phyloP scores from a whole-genome alignment of 2,329 filamentous ascomycete genomes.

The Ascochyta fabae region DNA sequence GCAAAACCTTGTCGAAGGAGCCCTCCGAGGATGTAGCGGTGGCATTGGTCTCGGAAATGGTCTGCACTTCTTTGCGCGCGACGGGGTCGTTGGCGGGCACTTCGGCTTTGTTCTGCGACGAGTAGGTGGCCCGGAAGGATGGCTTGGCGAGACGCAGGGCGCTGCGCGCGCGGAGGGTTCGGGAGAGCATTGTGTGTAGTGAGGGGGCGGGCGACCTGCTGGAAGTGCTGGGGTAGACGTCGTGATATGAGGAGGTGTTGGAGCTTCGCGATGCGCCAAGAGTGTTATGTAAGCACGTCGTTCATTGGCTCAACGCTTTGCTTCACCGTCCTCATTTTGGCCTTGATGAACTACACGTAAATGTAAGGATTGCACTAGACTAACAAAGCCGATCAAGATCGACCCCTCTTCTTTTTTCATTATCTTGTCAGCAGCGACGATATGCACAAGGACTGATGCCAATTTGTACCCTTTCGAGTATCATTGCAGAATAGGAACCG shows the following conservation, averaged over 20 bases:
- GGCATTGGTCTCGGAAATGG: slow-evolving; percentile 68
- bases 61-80: slow-evolving; percentile 53
- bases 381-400: too few relatives aligned
- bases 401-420: too few relatives aligned
- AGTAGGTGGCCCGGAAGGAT: slow-evolving; percentile 34
- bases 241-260: slow-evolving; percentile 16
- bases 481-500: too few relatives aligned
- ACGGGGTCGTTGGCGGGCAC: slow-evolving; percentile 72
- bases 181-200: slow-evolving; percentile 33
- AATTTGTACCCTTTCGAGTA: too few relatives aligned
- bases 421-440: too few relatives aligned
- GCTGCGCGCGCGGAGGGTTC: slow-evolving; percentile 38
- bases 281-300: slow-evolving; percentile 12
- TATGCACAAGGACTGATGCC: too few relatives aligned
- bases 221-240: slow-evolving; percentile 3
- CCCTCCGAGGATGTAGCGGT: slow-evolving; percentile 59
- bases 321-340: too few relatives aligned
- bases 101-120: slow-evolving; percentile 48
- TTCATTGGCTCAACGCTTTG: slow-evolving; percentile 1
- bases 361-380: too few relatives aligned
- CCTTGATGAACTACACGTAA: too few relatives aligned
- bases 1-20: slow-evolving; percentile 59
- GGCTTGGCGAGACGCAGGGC: slow-evolving; percentile 33
- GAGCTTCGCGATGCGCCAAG: slow-evolving; percentile 9
- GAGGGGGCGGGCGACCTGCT: slow-evolving; percentile 7